Evolutionary conservation across 176 grass and related monocot species (phyloP).

Genomic region (Hordeum marinum): DNA sequence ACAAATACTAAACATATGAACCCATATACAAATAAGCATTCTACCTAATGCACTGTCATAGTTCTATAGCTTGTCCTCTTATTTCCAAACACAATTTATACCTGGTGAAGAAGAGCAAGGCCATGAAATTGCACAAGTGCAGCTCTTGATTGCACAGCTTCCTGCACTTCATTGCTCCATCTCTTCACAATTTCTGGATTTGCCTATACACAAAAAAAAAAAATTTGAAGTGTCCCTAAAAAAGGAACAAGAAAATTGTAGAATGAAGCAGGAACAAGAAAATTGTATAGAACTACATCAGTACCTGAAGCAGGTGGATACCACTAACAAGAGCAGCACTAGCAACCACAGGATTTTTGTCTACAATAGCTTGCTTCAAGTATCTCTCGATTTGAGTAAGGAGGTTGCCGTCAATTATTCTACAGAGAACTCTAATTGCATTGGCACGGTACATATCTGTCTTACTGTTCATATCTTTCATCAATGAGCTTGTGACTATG

Average conservation of each 20-base stretch:
- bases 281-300: slow-evolving; percentile 14
- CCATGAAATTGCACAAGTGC: slow-evolving; percentile 96
- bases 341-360: slow-evolving; percentile 91
- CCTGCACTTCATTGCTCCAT: slow-evolving; percentile 99
- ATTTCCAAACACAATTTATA: slow-evolving; percentile 24
- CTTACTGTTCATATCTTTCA: slow-evolving; percentile 99
- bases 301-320: slow-evolving; percentile 86
- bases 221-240: background rate
- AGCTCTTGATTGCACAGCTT: slow-evolving; percentile 96
- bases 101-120: slow-evolving; percentile 93
- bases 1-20: background rate
- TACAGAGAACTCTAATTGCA: slow-evolving; percentile 95
- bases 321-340: slow-evolving; percentile 98
- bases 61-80: background rate
- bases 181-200: slow-evolving; percentile 93
- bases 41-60: background rate
- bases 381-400: slow-evolving; percentile 98
- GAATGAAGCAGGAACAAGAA: background rate
- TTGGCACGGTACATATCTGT: slow-evolving; percentile 97
- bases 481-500: slow-evolving; percentile 97
- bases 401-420: slow-evolving; percentile 83
- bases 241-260: background rate
- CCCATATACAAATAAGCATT: background rate
- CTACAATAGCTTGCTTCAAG: slow-evolving; percentile 97
- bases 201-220: slow-evolving; percentile 41